Evolutionary conservation across 2,329 filamentous ascomycete genomes (phyloP).

Genomic region (Penicillium verrucosum): DNA sequence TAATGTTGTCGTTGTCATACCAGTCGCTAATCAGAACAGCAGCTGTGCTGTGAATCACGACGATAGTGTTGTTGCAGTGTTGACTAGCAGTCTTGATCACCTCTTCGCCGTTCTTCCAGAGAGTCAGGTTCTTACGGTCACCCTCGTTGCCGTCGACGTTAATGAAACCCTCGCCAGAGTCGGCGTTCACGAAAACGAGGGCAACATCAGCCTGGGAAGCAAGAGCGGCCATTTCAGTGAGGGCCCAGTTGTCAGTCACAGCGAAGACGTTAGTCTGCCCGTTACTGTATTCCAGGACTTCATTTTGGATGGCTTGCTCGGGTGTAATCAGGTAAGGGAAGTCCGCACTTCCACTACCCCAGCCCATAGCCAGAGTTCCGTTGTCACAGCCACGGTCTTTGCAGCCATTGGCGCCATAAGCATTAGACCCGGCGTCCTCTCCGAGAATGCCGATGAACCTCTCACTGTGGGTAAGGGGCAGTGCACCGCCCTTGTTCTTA

Average conservation of each 20-base stretch:
- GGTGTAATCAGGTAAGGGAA: slow-evolving; percentile 64
- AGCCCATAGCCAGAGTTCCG: slow-evolving; percentile 62
- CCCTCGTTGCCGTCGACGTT: slow-evolving; percentile 77
- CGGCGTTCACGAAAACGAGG: slow-evolving; percentile 85
- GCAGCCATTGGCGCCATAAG: slow-evolving; percentile 75
- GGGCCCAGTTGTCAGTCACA: slow-evolving; percentile 58
- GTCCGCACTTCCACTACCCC: slow-evolving; percentile 59
- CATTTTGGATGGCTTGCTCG: slow-evolving; percentile 62
- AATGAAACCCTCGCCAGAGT: slow-evolving; percentile 85
- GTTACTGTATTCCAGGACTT: slow-evolving; percentile 54
- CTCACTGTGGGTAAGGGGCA: slow-evolving; percentile 74
- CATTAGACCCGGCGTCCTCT: slow-evolving; percentile 74
- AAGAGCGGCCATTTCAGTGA: slow-evolving; percentile 48
- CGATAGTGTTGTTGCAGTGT: slow-evolving; percentile 81
- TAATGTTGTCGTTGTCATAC: slow-evolving; percentile 62
- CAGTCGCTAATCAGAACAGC: slow-evolving; percentile 70
- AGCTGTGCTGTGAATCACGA: slow-evolving; percentile 83
- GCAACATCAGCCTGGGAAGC: slow-evolving; percentile 53
- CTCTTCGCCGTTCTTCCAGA: slow-evolving; percentile 79
- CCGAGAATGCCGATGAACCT: slow-evolving; percentile 75
- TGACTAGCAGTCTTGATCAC: slow-evolving; percentile 77
- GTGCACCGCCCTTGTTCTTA: slow-evolving; percentile 68
- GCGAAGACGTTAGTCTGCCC: slow-evolving; percentile 62
- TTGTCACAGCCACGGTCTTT: slow-evolving; percentile 61
- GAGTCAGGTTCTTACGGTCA: slow-evolving; percentile 86